Evolutionary conservation across 2,329 filamentous ascomycete species (phyloP).

Genomic region (Pseudonectria buxi): DNA sequence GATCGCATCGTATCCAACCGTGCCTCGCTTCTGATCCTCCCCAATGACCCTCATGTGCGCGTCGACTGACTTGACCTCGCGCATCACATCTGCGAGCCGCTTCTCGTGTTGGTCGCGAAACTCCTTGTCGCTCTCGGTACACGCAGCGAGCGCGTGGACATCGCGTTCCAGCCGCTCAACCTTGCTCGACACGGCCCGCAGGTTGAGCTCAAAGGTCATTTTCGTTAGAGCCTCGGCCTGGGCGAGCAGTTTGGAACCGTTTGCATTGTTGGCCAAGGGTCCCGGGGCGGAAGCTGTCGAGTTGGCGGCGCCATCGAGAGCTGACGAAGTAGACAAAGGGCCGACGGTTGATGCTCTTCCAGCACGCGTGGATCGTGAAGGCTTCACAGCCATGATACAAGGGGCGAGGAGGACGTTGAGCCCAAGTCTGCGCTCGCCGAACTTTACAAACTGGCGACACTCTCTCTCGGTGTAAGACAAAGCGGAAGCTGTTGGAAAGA

Average conservation of each 20-base stretch:
- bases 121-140: conserved; percentile 20
- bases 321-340: conserved; percentile 1
- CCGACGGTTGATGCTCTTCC: not conserved
- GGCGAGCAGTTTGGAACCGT: conserved; percentile 9
- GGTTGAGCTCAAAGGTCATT: conserved; percentile 32
- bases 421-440: too few relatives aligned
- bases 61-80: conserved; percentile 27
- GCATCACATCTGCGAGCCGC: conserved; percentile 22
- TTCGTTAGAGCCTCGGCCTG: conserved; percentile 28
- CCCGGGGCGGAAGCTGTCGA: not conserved
- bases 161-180: conserved; percentile 25
- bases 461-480: too few relatives aligned
- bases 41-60: conserved; percentile 15
- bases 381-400: too few relatives aligned
- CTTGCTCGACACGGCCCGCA: conserved; percentile 23
- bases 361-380: too few relatives aligned
- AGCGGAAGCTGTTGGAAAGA: too few relatives aligned
- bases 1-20: conserved; percentile 12
- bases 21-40: conserved; percentile 5
- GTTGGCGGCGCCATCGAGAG: not conserved
- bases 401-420: not conserved
- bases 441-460: too few relatives aligned
- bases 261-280: not conserved
- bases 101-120: conserved; percentile 24
- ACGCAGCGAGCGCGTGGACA: conserved; percentile 19